Evolutionary conservation across 2,329 filamentous ascomycete genomes (phyloP), one percentile per base, ranked within the genome.

Genomic region (Diaporthe aspalathi): DNA sequence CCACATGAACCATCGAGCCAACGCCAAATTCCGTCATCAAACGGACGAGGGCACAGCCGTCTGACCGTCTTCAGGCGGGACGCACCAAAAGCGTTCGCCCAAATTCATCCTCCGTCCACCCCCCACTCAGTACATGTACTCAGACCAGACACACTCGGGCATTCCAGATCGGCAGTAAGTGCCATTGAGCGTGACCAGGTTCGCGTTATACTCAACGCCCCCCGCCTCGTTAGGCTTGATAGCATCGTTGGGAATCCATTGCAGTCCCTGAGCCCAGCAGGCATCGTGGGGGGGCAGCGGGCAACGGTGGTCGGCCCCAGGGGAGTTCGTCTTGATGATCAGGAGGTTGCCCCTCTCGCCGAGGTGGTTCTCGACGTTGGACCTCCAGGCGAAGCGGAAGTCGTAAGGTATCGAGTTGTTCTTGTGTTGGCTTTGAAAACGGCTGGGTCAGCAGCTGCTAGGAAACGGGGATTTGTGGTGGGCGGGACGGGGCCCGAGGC

Each of bases 261-360:
- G 45, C 12, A 72, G 40, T 8, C 47, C 70, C 32, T 69, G 66
- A 16, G 70, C 66, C 70, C 70, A 72, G 49, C 70, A 72, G 47
- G 66, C 70, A 49, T 72, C 66, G 29, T 65, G 47, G 8, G 70
- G 70, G 29, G 56, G 56, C 1, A 11, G 5, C 5, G 70, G 70
- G 24, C 70, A 72, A 24, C 32, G 54, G 11, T 69, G 38, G 9
- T 56, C 49, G n/a, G 29, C 50, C 8, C 65, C 70, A 2, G 70
- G 70, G 20, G 53, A 50, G 40, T 57, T 72, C 20, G 70, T 65
- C 24, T 43, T 67, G n/a, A 72, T 20, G n/a, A 72, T 17, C 40
- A 72, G 50, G 27, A 69, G 32, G 56, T 57, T 29, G 8, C 54
- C 40, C 45, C 11, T 24, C 29, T 50, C 6, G 5, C 60, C 43